Base-by-base conservation (phyloP, 306 rosid genomes). In the Vigna hirtella region DNA sequence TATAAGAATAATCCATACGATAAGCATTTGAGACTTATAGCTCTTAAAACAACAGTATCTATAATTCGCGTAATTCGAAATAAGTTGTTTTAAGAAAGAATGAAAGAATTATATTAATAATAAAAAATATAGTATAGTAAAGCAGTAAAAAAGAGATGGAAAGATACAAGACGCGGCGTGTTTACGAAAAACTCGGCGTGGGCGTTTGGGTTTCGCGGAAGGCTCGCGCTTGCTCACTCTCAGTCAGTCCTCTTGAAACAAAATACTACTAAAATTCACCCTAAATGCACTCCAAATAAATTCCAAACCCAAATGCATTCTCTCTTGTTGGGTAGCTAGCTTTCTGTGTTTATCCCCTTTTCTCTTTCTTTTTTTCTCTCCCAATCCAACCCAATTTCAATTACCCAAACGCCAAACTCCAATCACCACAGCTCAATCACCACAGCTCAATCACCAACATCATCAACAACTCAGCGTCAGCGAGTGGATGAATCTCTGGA, bases 401-500 rank as follows among this genome's bases (percentile, higher is more conserved):
- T 15, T 51, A 8, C 7, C 1, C 36, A 1, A 10, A 9, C 4
- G 4, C 49, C 47, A 42, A 43, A 9, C 14, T 0, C 48, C 48
- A 43, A 68, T 11, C 36, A 4, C 28, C 9, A 13, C 1, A 14
- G 4, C 20, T 18, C 48, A 43, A 68, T 11, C 36, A 4, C 28
- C 9, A 13, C 1, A 14, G 4, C 2, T 42, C 4, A 2, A 42
- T 42, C 47, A 42, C 47, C 13, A 42, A 42, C 47, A 42, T 42
- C 34, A 30, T 0, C 47, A 42, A 42, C 13, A 42, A 42, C 47
- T 42, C 45, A 42, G 47, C 47, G 13, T 64, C 2, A 16, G 1
- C 17, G 11, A 3, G 50, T 64, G 80, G 40, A 89, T 91, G 97
- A 92, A 91, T 84, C 93, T 92, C 1, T 95, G 98, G 98, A 77